Evolutionary conservation across 179 eudicot species (phyloP).

Genomic region (Drosera spatulata): DNA sequence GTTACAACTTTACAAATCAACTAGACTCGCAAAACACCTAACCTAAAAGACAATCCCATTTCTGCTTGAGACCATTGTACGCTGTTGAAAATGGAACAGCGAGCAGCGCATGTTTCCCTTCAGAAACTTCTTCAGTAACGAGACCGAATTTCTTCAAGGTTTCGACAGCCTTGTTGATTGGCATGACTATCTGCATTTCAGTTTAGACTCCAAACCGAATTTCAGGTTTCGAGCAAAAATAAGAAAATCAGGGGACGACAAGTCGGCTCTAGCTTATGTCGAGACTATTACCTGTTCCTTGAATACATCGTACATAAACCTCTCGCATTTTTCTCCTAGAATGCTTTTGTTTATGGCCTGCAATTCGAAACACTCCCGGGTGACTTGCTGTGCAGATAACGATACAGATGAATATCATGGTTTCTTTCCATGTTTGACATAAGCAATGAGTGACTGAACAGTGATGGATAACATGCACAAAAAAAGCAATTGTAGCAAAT

Average conservation of each 20-base stretch:
- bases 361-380: conserved; percentile 1
- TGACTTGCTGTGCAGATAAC: not conserved
- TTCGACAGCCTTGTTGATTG: conserved; percentile 56
- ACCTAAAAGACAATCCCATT: conserved; percentile 48
- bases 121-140: conserved; percentile 25
- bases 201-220: not conserved
- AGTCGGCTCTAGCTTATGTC: not conserved
- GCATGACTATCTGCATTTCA: conserved; percentile 67
- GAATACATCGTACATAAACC: conserved; percentile 47
- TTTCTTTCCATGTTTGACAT: no score
- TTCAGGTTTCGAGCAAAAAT: not conserved
- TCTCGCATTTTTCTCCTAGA: conserved; percentile 67
- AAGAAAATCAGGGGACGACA: not conserved
- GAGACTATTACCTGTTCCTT: conserved; percentile 43
- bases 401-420: not conserved
- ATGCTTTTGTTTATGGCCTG: conserved; percentile 39
- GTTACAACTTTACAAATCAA: no score
- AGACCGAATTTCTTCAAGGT: conserved; percentile 63
- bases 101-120: conserved; percentile 24
- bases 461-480: no score
- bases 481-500: no score
- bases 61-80: conserved; percentile 41
- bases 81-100: conserved; percentile 45
- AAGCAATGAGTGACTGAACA: no score
- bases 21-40: no score